These are phyloP conservation scores for Withania somnifera DNA, from an alignment of 305 asterid species.

Conservation along the genomic window DNA sequence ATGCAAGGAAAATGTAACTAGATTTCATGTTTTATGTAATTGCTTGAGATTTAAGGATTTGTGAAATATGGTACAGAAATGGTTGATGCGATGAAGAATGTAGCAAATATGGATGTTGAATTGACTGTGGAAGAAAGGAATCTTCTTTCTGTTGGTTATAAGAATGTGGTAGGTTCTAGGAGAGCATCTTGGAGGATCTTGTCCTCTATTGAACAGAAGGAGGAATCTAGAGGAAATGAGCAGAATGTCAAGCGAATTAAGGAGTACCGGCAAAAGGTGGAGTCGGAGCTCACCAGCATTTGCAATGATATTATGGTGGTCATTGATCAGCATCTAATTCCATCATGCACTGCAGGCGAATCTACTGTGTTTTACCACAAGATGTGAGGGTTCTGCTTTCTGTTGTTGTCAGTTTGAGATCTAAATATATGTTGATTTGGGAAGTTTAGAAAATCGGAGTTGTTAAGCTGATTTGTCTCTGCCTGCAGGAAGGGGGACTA, in stretches of 20 bases:
- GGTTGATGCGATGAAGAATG: conserved; percentile 17
- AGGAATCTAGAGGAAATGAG: conserved; percentile 14
- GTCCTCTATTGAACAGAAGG: conserved; percentile 17
- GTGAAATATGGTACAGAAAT: conserved; percentile 4
- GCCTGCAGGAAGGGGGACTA: conserved; percentile 20
- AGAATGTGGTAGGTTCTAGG: conserved; percentile 17
- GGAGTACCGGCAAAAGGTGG: conserved; percentile 12
- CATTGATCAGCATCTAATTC: conserved; percentile 17
- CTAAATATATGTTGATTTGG: too few species aligned
- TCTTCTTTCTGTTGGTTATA: conserved; percentile 15
- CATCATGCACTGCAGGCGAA: conserved; percentile 8
- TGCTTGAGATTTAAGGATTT: neutral
- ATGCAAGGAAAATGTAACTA: too few species aligned
- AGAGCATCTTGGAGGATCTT: conserved; percentile 20
- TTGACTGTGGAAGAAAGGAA: conserved; percentile 18
- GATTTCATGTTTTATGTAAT: neutral
- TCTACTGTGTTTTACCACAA: conserved; percentile 19
- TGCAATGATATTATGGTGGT: conserved; percentile 12
- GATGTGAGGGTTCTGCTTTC: conserved; percentile 16
- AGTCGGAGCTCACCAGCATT: conserved; percentile 8
- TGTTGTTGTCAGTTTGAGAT: too few species aligned
- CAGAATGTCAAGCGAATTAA: conserved; percentile 13
- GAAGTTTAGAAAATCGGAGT: too few species aligned
- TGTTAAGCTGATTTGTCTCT: neutral
- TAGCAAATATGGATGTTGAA: conserved; percentile 14